Base-by-base conservation (phyloP, 2,329 filamentous ascomycete genomes). In the Diaporthe humulicola region DNA sequence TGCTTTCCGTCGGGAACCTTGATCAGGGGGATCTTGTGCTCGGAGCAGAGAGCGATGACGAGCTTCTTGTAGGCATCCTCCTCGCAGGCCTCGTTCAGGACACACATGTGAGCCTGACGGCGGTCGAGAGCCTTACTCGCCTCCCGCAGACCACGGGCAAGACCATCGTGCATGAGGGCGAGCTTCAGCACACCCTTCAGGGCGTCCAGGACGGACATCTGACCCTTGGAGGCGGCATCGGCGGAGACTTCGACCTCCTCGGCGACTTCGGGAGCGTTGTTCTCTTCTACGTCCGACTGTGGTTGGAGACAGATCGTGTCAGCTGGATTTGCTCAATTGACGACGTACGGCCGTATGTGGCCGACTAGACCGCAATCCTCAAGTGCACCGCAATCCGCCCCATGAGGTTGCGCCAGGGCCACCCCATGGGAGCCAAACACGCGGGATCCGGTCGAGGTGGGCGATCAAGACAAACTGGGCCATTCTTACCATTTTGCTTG, bases 31-130 rank as follows among this genome's bases (percentile, higher is more conserved):
- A 99, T 99, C 93, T 98, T 98, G 91, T 99, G 97, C 93, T 99
- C 97, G 79, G 94, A 95, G 94, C 97, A 99, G 77, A 99, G 94
- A 78, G 97, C 97, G 82, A 98, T 94, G 83, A 99, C 96, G 80
- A 99, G 93, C 94, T 99, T 99, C 95, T 99, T 99, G 93, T 99
- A 99, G 81, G 97, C 96, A 89, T 99, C 97, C 93, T 99, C 97
- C 91, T 99, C 97, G 91, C 97, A 99, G 81, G 94, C 93, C 93
- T 99, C 97, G 93, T 99, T 99, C 83, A 99, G 93, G 81, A 99
- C 97, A 88, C 97, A 99, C 96, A 99, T 98, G 91, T 99, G 97
- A 77, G 97, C 97, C 90, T 99, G 95, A 85, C 97, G 95, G 85
- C 97, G 93, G 89, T 99, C 97, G 84, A 99, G 95, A 79, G 97